Evolutionary conservation across 345 rosid genomes (phyloP), one percentile per base, ranked within the genome.

Genomic region (Hibiscus mutabilis): DNA sequence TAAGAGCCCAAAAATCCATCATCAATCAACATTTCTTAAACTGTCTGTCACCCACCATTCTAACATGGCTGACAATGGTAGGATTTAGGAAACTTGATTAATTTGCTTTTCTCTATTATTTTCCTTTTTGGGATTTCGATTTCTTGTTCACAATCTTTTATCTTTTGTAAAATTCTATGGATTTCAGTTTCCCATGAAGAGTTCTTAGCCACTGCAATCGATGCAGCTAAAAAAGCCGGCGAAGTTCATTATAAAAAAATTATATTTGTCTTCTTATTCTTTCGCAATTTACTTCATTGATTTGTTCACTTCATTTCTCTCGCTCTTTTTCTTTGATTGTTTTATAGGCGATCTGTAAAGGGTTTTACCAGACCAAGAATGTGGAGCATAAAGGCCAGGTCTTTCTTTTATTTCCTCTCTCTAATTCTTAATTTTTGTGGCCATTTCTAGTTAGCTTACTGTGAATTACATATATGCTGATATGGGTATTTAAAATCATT

Each of bases 331-430:
- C 59, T 55, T 56, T 1, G 18, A 19, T 52, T 42, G 22, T 71
- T 66, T 66, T 70, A n/a, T 77, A 95, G 99, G 68, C 86, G 46
- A 92, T 95, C 69, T 90, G 87, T 61, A 69, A 84, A 40, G 97
- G 92, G 73, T 95, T 95, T 79, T 90, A 88, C 78, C 76, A 82
- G 79, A 90, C 90, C 59, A 95, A 95, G 84, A 83, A 86, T 74
- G 97, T 95, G 55, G 99, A 95, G 85, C 96, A 92, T 73, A 92
- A 95, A 76, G 99, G 99, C 77, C 83, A 79, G 93, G 99, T 95
- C 71, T 69, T 19, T 58, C 21, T 44, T 44, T 44, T 6, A 47
- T 46, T 61, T 18, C n/a, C 15, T 44, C 2, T 13, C 49, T 2
- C 49, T 33, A 33, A 11, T 44, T 18, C 14, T 10, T 35, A n/a